Conservation (phyloP, 768 basidiomycete genomes). For the Mycena olivaceomarginata region DNA sequence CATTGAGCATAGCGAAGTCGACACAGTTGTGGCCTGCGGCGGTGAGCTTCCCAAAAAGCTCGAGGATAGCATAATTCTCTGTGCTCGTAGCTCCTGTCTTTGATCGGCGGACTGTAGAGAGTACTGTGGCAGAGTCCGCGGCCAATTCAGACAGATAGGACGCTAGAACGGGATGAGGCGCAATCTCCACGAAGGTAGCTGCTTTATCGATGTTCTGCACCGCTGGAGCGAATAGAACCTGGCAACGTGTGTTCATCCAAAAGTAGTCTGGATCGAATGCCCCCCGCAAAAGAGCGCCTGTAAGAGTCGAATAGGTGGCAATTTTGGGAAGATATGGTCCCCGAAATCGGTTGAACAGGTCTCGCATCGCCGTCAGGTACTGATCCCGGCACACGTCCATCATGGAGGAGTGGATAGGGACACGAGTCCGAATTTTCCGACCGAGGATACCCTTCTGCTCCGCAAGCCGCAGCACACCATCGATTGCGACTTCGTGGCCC, state of each 20-base stretch:
- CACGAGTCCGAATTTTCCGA: slow-evolving; percentile 58
- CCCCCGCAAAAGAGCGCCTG: slow-evolving; percentile 45
- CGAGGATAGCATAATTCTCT: slow-evolving; percentile 38
- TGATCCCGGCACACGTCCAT: slow-evolving; percentile 59
- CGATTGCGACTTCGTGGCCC: slow-evolving; percentile 55
- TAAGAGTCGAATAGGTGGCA: slow-evolving; percentile 61
- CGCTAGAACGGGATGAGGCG: slow-evolving; percentile 57
- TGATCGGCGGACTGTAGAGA: slow-evolving; percentile 45
- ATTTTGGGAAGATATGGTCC: slow-evolving; percentile 51
- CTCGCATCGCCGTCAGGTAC: slow-evolving; percentile 52
- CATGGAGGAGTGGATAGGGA: slow-evolving; percentile 62
- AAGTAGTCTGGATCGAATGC: slow-evolving; percentile 54
- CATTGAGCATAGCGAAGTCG: slow-evolving; percentile 53
- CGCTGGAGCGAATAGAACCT: slow-evolving; percentile 55
- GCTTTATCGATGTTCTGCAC: slow-evolving; percentile 42
- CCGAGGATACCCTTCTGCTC: slow-evolving; percentile 55
- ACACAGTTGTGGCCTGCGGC: slow-evolving; percentile 49
- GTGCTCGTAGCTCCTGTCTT: slow-evolving; percentile 45
- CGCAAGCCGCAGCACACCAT: slow-evolving; percentile 54
- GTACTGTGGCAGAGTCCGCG: background rate
- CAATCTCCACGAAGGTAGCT: slow-evolving; percentile 54
- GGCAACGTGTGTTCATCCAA: slow-evolving; percentile 54
- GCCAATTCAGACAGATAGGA: slow-evolving; percentile 48
- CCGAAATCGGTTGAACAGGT: slow-evolving; percentile 58
- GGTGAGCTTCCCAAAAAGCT: slow-evolving; percentile 50